Evolutionary conservation across 1,284 basidiomycete species (phyloP), one percentile per base, ranked within the genome.

Genomic region (Ceratorhiza oryzae-sativae): DNA sequence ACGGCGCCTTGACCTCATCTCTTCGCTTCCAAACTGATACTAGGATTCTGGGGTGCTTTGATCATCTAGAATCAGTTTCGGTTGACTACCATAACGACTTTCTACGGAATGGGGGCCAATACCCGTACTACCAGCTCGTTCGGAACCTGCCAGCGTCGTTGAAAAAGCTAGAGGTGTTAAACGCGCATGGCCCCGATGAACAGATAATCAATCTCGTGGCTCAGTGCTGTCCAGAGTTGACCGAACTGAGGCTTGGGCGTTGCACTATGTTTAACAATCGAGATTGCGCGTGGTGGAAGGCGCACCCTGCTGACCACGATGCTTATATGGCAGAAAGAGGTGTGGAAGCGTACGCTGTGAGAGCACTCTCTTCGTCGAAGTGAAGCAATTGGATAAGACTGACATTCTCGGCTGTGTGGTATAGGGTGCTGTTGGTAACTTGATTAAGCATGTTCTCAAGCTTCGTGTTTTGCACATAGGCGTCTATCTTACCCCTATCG

Each of bases 271-370:
- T 71, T 30, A 71, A 18, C 25, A 60, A 71, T 30, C 68, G 23
- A n/a, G 56, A 71, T 20, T 71, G 68, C 25, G 56, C 60, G 3
- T 71, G 68, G 68, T 71, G 68, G 68, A 71, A 60, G 36, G 68
- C 68, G 9, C 68, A 71, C 36, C 68, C 68, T 23, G 68, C 55
- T 25, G 68, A 71, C 27, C 68, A 71, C 25, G 68, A 71, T 39
- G 68, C 68, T 3, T 71, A 71, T 27, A 71, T 71, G 68, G 68
- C 68, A 12, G 68, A 71, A n/a, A 32, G 68, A 48, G 68, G 68
- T 12, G 56, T 71, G 1, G 68, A 71, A 15, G 68, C 68, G 8
- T 71, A 71, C 36, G 68, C 68, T 9, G 56, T 71, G 68, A 60
- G 68, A 3, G 3, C 2, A 39, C 18, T 23, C 20, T 30, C 34